Conservation (phyloP, 1,139 yeast genomes). For the Hyphopichia buzzinii region DNA sequence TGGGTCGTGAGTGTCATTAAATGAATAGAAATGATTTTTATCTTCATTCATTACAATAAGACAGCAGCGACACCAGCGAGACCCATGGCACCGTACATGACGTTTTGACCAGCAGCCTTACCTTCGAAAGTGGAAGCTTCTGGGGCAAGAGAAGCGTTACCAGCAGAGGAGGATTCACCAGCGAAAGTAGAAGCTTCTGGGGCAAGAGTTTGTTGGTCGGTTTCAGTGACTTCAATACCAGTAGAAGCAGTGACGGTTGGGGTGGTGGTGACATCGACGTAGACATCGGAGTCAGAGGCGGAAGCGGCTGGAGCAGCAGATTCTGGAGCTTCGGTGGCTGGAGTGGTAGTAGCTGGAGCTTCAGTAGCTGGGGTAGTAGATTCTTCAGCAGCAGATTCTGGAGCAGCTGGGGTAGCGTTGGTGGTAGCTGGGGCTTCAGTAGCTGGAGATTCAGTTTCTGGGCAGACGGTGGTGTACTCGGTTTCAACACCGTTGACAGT, state of each 20-base stretch:
- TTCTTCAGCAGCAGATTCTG: background rate
- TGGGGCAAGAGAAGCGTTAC: constrained; percentile 12
- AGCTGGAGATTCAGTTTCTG: constrained; percentile 10
- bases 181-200: constrained; percentile 19
- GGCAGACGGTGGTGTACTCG: constrained; percentile 21
- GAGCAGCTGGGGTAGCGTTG: constrained; percentile 22
- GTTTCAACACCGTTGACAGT: constrained; percentile 23
- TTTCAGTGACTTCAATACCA: constrained; percentile 34
- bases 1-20: constrained; percentile 3
- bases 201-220: constrained; percentile 32
- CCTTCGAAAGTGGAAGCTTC: constrained; percentile 27
- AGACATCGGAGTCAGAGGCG: constrained; percentile 7
- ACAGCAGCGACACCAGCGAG: constrained; percentile 45
- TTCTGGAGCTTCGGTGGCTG: constrained; percentile 9
- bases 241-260: constrained; percentile 38
- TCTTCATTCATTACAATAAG: constrained; percentile 27
- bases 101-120: constrained; percentile 29
- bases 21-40: background rate
- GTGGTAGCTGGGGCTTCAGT: constrained; percentile 18
- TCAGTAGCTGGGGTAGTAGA: constrained; percentile 18
- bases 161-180: constrained; percentile 10
- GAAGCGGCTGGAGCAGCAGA: constrained; percentile 9
- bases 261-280: constrained; percentile 13
- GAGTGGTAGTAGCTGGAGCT: constrained; percentile 17
- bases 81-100: constrained; percentile 40